Percentiles rank a stretch among this genome's conserved stretches.
Conservation (phyloP, 164 flowering plant genomes). For the Litsea cubeba region DNA sequence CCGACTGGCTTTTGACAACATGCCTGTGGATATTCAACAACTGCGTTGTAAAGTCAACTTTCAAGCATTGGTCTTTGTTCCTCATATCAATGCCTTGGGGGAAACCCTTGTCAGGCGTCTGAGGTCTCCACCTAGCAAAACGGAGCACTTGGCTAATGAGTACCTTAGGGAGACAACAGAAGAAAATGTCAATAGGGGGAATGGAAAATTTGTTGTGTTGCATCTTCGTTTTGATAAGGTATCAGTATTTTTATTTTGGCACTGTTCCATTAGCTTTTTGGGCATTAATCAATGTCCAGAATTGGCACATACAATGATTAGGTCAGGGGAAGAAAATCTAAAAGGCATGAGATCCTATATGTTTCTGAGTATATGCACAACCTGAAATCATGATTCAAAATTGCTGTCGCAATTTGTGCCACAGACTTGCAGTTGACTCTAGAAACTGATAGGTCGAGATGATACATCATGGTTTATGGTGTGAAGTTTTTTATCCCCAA, state of each 20-base stretch:
- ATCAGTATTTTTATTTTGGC: slow-evolving; percentile 3
- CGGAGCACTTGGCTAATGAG: slow-evolving; percentile 17
- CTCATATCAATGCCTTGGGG: slow-evolving; percentile 77
- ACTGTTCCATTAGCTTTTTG: not conserved
- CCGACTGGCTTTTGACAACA: slow-evolving; percentile 83
- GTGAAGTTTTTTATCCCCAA: no score
- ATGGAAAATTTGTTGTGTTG: slow-evolving; percentile 73
- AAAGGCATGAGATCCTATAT: no score
- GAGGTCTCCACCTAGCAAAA: slow-evolving; percentile 32
- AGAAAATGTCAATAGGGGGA: slow-evolving; percentile 19
- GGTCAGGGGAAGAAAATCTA: no score
- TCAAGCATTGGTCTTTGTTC: slow-evolving; percentile 78
- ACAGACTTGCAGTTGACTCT: no score
- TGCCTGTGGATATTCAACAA: slow-evolving; percentile 79
- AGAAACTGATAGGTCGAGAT: no score
- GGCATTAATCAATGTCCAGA: no score
- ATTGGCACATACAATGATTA: no score
- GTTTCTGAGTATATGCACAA: no score
- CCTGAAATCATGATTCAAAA: no score
- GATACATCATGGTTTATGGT: no score
- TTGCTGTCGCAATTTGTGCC: no score
- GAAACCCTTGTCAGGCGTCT: slow-evolving; percentile 80
- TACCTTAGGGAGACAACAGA: slow-evolving; percentile 37
- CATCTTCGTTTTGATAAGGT: slow-evolving; percentile 99
- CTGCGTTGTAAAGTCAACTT: slow-evolving; percentile 95